Evolutionary conservation across 139 green algal genomes (phyloP).

Genomic region (Picochlorum sp.): DNA sequence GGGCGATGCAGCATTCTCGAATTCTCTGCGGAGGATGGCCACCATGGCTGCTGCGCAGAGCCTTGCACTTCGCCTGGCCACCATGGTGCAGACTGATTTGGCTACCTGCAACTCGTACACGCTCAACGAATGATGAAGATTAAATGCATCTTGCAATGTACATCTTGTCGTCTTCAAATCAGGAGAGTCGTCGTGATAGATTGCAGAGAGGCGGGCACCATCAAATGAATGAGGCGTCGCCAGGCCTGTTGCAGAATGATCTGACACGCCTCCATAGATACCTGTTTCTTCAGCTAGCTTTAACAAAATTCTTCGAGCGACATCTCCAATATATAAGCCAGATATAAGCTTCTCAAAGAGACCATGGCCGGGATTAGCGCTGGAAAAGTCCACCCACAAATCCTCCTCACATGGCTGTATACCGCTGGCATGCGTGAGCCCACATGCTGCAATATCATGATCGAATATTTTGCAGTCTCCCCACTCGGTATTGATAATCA

Average conservation of each 20-base stretch:
- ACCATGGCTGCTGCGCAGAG: constrained; percentile 50
- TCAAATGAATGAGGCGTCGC: constrained; percentile 16
- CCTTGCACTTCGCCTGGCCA: constrained; percentile 44
- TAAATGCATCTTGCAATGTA: constrained; percentile 20
- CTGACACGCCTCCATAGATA: constrained; percentile 32
- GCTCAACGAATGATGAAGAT: neutral
- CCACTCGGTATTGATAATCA: constrained; percentile 80
- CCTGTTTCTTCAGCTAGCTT: constrained; percentile 30
- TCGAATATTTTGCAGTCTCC: constrained; percentile 44
- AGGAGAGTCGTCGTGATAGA: constrained; percentile 40
- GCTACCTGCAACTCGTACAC: constrained; percentile 25
- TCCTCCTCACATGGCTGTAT: constrained; percentile 59
- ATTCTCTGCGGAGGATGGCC: constrained; percentile 34
- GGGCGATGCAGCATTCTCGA: neutral
- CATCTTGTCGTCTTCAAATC: constrained; percentile 8
- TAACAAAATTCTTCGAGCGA: constrained; percentile 64
- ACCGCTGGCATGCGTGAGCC: neutral
- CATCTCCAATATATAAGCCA: constrained; percentile 83
- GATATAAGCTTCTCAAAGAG: constrained; percentile 85
- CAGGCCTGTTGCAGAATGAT: constrained; percentile 18
- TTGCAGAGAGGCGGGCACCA: constrained; percentile 29
- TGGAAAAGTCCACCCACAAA: constrained; percentile 52
- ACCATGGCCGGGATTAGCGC: constrained; percentile 37
- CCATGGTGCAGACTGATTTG: constrained; percentile 56
- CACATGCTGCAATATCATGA: no score